Evolutionary conservation across 163 green algal genomes (phyloP).

Genomic region (Scenedesmus sp.): DNA sequence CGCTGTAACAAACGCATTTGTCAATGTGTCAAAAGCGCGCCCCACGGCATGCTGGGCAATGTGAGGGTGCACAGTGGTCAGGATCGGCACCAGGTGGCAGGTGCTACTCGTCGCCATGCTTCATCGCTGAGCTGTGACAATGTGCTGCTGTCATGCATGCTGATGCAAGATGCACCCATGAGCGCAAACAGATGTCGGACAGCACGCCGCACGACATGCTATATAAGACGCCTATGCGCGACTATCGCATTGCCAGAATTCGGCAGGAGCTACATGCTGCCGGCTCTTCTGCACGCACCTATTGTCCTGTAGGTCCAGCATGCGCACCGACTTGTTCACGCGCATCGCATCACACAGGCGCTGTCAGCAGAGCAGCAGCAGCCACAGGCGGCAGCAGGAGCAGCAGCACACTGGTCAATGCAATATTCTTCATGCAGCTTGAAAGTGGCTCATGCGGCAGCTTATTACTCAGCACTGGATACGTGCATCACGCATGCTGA

Average conservation of each 20-base stretch:
- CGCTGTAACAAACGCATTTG: no score
- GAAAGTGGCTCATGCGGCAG: no score
- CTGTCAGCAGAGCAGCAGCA: neutral
- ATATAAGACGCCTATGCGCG: neutral
- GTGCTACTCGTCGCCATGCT: no score
- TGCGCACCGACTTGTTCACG: slow-evolving; percentile 58
- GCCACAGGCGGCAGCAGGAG: slow-evolving; percentile 1
- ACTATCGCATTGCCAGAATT: neutral
- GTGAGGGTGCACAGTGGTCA: no score
- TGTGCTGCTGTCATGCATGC: neutral
- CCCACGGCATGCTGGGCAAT: no score
- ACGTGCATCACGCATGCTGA: neutral
- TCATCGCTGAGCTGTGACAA: no score
- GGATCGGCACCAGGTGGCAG: no score
- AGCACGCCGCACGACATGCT: no score
- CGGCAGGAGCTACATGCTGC: neutral
- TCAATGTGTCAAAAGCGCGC: no score
- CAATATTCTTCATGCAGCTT: no score
- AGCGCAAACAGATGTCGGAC: no score
- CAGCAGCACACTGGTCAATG: neutral
- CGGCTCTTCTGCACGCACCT: neutral
- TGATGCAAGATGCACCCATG: neutral
- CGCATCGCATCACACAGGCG: slow-evolving; percentile 26
- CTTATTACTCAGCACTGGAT: no score
- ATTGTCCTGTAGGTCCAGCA: slow-evolving; percentile 70